Conservation (phyloP, 192 early-diverging fungal genomes). For the Cladochytrium replicatum region DNA sequence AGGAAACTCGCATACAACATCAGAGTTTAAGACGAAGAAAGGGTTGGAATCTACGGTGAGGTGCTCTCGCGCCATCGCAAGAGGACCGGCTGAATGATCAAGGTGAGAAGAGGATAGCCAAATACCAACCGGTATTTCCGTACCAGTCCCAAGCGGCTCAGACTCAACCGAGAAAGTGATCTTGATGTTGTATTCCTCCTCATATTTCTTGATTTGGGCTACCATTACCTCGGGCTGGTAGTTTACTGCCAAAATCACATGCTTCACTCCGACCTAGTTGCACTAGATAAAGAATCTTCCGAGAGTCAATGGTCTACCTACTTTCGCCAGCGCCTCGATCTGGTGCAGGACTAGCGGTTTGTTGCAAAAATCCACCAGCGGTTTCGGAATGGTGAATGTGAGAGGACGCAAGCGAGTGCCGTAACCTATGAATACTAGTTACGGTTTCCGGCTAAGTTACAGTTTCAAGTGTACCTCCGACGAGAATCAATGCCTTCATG, state of each 20-base stretch:
- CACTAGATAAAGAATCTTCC: no score
- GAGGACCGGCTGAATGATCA: conserved; percentile 43
- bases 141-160: background rate
- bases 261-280: conserved; percentile 7
- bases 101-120: background rate
- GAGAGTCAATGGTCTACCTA: conserved; percentile 24
- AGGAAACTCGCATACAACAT: conserved; percentile 98
- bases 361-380: conserved; percentile 98
- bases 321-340: conserved; percentile 93
- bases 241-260: background rate
- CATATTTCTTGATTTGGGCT: conserved; percentile 4
- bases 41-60: conserved; percentile 73
- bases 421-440: no score
- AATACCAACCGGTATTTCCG: background rate
- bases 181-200: background rate
- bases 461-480: conserved; percentile 56
- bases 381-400: conserved; percentile 94
- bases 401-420: conserved; percentile 97
- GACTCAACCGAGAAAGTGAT: background rate
- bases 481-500: conserved; percentile 58
- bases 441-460: no score
- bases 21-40: conserved; percentile 99
- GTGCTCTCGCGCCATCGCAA: conserved; percentile 74
- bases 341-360: conserved; percentile 98
- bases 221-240: background rate